Base-by-base conservation (phyloP, 2,329 filamentous ascomycete species). In the Hypoxylon sp. region DNA sequence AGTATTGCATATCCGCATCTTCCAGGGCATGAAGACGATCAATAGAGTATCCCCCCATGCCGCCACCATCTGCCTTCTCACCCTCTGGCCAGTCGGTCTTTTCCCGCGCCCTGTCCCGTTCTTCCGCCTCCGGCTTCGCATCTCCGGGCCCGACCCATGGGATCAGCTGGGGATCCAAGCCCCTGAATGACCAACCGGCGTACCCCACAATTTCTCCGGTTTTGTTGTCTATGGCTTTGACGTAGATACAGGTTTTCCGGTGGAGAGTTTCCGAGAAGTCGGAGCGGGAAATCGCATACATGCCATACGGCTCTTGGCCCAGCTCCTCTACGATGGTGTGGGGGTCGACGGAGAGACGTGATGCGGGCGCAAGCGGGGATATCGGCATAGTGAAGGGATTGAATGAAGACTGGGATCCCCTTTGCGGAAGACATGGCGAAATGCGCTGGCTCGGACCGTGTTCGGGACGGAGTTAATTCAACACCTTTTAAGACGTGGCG, bases 261-360 rank as follows among this genome's bases (percentile, higher is more conserved):
- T 65, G 32, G 24, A 65, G 59, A 19, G 56, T 61, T 19, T 62
- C 46, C 0, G 59, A 37, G 4, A 69, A 58, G 1, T 48, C 47
- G 1, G 59, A 59, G 26, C 43, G 30, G 3, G 64, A 49, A 2
- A 69, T 65, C 5, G 26, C 20, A 22, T 63, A 67, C 64, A 69
- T 67, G 47, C 65, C 64, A 10, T 53, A 69, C 15, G 64, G 53
- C n/a, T 52, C 26, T 17, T 19, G 61, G n/a, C 64, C 67, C 20
- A 69, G 20, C 50, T 65, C 56, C 47, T 68, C 67, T 20, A 68
- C 56, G 19, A 61, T 56, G 2, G 67, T 68, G 39, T 68, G 64
- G 6, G 64, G 64, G 17, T 68, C 64, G 3, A 41, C 26, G 19
- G 61, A 62, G 56, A 67, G 61, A 54, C 19, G 67, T 60, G 5